Evolutionary conservation across 192 early-diverging fungal species (phyloP).

Genomic region (Linnemannia schmuckeri): DNA sequence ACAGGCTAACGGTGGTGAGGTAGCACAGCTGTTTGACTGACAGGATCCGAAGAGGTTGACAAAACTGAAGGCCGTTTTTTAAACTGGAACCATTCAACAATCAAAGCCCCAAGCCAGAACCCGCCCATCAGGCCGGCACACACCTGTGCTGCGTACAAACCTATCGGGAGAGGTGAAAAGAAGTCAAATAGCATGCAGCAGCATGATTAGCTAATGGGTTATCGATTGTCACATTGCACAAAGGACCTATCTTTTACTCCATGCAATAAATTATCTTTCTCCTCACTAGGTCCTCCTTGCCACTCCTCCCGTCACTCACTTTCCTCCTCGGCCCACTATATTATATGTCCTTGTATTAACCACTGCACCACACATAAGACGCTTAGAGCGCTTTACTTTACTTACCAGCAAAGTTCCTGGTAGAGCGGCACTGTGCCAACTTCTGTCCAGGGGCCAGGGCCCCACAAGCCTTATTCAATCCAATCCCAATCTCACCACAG

Average conservation of each 20-base stretch:
- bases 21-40: background rate
- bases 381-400: no score
- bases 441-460: background rate
- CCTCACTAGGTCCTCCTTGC: no score
- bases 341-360: no score
- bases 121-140: conserved; percentile 49
- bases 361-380: no score
- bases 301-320: background rate
- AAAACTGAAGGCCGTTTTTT: conserved; percentile 10
- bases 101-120: conserved; percentile 10
- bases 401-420: conserved; percentile 36
- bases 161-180: background rate
- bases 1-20: background rate
- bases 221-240: background rate
- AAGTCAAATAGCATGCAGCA: background rate
- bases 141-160: conserved; percentile 33
- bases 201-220: background rate
- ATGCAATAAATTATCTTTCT: background rate
- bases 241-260: background rate
- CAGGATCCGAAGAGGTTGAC: background rate
- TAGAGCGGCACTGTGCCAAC: conserved; percentile 4
- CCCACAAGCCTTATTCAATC: conserved; percentile 30
- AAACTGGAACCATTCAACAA: conserved; percentile 31
- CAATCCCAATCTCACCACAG: conserved; percentile 49
- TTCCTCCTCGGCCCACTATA: background rate